Evolutionary conservation across 345 rosid genomes (phyloP), one percentile per base, ranked within the genome.

Genomic region (Eucalyptus polyanthemos): DNA sequence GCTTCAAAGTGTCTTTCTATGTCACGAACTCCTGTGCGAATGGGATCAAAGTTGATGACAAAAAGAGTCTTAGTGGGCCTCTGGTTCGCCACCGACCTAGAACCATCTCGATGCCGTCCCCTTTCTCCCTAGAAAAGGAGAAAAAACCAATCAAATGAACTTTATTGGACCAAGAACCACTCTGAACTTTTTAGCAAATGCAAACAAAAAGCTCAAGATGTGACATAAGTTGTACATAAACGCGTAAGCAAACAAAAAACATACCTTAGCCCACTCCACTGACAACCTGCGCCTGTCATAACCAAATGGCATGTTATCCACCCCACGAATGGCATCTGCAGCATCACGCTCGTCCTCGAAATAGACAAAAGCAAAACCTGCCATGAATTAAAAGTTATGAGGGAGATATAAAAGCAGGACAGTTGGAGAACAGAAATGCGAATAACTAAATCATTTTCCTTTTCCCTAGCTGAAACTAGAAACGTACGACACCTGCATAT

Each of bases 281-380:
- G 98, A 96, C 83, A 97, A 90, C 90, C 91, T 92, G 50, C 97
- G 97, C 86, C 91, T 92, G 88, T 95, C 96, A 92, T 97, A 95
- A 54, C 99, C 99, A 91, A 95, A 97, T 45, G 97, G 94, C 11
- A 56, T 31, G 87, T 93, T 93, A 92, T 97, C 98, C 67, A 94
- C 92, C 42, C 93, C 96, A 15, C 93, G 95, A 67, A 97, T 96
- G 86, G 98, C 97, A 92, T 95, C 97, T 50, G 94, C 95, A 90
- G 98, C 99, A 95, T 97, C 98, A 27, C 94, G 96, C 67, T 96
- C 98, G 88, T 96, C 97, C 93, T 96, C 98, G 87, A 95, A 96
- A 92, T 95, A 97, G 89, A 96, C 98, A 91, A 97, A 97, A 42
- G 98, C 98, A 93, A 93, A 97, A 5, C 99, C 98, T 97, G 93